Conservation (phyloP, 2,329 filamentous ascomycete genomes). For the Claviceps cyperi region DNA sequence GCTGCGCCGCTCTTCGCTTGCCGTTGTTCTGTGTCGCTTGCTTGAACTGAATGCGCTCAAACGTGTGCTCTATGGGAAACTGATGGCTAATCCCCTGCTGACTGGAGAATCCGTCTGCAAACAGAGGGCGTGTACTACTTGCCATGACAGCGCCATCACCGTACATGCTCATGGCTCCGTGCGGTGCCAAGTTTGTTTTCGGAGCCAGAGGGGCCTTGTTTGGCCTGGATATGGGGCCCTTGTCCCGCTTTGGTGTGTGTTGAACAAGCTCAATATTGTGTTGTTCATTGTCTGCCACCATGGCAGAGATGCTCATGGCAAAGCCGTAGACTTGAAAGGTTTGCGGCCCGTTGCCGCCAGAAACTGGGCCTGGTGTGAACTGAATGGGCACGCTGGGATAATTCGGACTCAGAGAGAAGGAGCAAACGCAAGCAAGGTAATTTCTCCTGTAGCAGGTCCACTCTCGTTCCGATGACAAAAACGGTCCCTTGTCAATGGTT, state of each 20-base stretch:
- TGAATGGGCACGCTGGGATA: constrained; percentile 32
- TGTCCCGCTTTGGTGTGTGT: constrained; percentile 84
- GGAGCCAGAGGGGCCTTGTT: constrained; percentile 54
- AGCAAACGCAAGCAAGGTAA: constrained; percentile 77
- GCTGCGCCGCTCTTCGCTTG: constrained; percentile 76
- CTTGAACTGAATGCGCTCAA: constrained; percentile 90
- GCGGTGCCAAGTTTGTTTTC: constrained; percentile 42
- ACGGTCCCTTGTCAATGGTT: constrained; percentile 82
- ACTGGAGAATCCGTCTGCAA: constrained; percentile 27
- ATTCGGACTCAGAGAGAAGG: constrained; percentile 53
- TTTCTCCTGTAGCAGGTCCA: constrained; percentile 92
- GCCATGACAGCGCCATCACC: constrained; percentile 18
- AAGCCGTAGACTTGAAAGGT: constrained; percentile 57
- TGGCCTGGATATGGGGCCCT: constrained; percentile 65
- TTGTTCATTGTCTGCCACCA: constrained; percentile 59
- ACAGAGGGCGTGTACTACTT: constrained; percentile 17
- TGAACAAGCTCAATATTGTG: constrained; percentile 77
- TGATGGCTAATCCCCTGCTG: constrained; percentile 17
- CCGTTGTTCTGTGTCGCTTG: constrained; percentile 89
- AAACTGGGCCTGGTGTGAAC: constrained; percentile 25
- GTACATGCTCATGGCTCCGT: constrained; percentile 32
- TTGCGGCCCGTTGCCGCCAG: constrained; percentile 16
- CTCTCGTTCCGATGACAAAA: constrained; percentile 54
- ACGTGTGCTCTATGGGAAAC: constrained; percentile 44
- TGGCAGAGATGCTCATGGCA: constrained; percentile 72